Conservation (phyloP, 441 rosid genomes). For the Aleurites moluccanus region DNA sequence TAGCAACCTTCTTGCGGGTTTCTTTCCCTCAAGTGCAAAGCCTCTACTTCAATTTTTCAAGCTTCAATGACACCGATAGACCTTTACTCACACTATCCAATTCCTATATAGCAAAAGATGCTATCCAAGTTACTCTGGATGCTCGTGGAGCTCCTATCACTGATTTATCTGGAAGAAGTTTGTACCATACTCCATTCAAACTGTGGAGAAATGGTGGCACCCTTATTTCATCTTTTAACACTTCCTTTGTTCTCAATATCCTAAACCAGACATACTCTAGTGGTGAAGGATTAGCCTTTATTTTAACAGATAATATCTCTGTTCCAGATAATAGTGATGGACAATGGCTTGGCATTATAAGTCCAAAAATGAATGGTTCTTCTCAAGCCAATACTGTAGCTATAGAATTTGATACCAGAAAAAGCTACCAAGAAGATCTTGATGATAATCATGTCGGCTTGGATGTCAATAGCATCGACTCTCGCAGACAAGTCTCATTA, state of each 20-base stretch:
- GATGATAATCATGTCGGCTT: slow-evolving; percentile 72
- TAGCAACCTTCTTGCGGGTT: neutral
- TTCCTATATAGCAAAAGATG: slow-evolving; percentile 28
- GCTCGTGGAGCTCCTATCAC: slow-evolving; percentile 15
- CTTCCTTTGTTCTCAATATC: slow-evolving; percentile 58
- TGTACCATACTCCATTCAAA: slow-evolving; percentile 39
- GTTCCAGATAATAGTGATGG: slow-evolving; percentile 46
- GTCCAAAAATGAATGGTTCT: slow-evolving; percentile 33
- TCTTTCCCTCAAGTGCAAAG: neutral
- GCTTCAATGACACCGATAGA: neutral
- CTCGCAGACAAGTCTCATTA: slow-evolving; percentile 43
- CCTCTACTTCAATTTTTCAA: neutral
- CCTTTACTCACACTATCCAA: neutral
- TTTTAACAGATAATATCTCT: slow-evolving; percentile 27
- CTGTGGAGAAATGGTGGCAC: slow-evolving; percentile 34
- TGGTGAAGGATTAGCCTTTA: slow-evolving; percentile 76
- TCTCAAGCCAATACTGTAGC: slow-evolving; percentile 43
- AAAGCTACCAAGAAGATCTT: slow-evolving; percentile 47
- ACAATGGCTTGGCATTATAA: slow-evolving; percentile 68
- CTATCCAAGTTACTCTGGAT: slow-evolving; percentile 68
- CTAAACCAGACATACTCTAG: slow-evolving; percentile 32
- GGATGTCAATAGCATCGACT: slow-evolving; percentile 49
- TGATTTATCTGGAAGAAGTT: slow-evolving; percentile 39
- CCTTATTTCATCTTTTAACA: slow-evolving; percentile 39
- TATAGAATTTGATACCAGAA: slow-evolving; percentile 68